Conservation (phyloP, 2,329 filamentous ascomycete genomes). For the Fusarium sororula region DNA sequence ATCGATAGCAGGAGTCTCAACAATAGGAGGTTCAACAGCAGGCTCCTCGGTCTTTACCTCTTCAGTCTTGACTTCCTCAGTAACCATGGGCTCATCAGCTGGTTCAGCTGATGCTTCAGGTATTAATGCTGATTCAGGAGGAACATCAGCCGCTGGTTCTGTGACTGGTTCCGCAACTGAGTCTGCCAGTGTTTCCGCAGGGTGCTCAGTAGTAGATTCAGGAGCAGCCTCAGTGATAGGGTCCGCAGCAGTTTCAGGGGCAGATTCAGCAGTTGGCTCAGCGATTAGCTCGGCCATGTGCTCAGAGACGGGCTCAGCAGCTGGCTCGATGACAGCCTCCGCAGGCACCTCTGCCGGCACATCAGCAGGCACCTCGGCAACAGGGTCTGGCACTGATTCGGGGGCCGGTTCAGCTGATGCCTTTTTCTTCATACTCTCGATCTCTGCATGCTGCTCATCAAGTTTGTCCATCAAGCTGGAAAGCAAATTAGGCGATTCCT, state of each 20-base stretch:
- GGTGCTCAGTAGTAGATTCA: not conserved
- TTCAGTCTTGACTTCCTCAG: conserved; percentile 13
- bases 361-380: not conserved
- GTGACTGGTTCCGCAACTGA: not conserved
- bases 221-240: not conserved
- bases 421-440: not conserved
- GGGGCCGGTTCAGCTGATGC: not conserved
- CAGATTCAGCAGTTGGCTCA: not conserved
- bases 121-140: conserved; percentile 17
- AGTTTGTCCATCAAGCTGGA: conserved; percentile 57
- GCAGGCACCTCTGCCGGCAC: not conserved
- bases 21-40: not conserved
- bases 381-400: conserved; percentile 2
- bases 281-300: not conserved
- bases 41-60: conserved; percentile 16
- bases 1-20: conserved; percentile 8
- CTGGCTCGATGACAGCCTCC: not conserved
- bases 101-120: conserved; percentile 8
- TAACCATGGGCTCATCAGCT: not conserved
- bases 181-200: not conserved
- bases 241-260: not conserved
- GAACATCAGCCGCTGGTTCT: not conserved
- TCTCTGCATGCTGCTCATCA: conserved; percentile 48
- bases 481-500: conserved; percentile 50
- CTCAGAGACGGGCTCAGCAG: not conserved